These are phyloP conservation scores for Auricularia heimuer DNA, from an alignment of 768 basidiomycete genomes.

Conservation along the genomic window DNA sequence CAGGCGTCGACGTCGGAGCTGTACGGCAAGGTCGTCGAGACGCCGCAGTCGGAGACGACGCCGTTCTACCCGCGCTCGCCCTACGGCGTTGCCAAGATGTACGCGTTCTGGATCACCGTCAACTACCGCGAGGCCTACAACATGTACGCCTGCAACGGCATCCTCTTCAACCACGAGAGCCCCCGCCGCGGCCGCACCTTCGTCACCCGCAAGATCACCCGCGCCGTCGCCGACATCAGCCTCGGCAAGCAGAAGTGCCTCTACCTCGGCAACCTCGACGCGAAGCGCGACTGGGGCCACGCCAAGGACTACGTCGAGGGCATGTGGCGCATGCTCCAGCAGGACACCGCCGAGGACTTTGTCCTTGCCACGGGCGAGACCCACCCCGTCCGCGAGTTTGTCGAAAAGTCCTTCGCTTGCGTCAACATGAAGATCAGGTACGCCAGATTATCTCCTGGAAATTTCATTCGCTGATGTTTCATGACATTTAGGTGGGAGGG, in stretches of 20 bases:
- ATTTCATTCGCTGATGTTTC: not conserved
- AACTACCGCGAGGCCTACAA: slow-evolving; percentile 94
- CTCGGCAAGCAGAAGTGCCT: slow-evolving; percentile 83
- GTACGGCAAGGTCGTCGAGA: slow-evolving; percentile 93
- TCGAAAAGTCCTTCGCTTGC: slow-evolving; percentile 72
- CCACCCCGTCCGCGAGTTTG: slow-evolving; percentile 87
- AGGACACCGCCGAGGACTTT: slow-evolving; percentile 73
- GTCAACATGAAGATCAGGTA: slow-evolving; percentile 53
- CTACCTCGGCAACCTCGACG: slow-evolving; percentile 91
- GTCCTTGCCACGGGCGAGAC: slow-evolving; percentile 96
- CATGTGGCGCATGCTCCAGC: slow-evolving; percentile 97
- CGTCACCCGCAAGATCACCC: slow-evolving; percentile 89
- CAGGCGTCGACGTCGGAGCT: slow-evolving; percentile 96
- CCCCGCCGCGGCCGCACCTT: slow-evolving; percentile 91
- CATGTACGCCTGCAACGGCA: slow-evolving; percentile 95
- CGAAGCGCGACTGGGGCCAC: slow-evolving; percentile 96
- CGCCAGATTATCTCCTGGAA: slow-evolving; percentile 27
- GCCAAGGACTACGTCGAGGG: slow-evolving; percentile 91
- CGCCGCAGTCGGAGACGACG: slow-evolving; percentile 90
- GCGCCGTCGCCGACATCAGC: slow-evolving; percentile 87
- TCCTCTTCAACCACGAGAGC: slow-evolving; percentile 97
- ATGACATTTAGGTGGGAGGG: slow-evolving; percentile 56
- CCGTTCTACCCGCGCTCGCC: slow-evolving; percentile 98
- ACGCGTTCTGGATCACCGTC: slow-evolving; percentile 83
- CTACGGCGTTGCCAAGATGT: slow-evolving; percentile 92